Conservation (phyloP, 2,329 filamentous ascomycete genomes). For the Cladosporium velox region DNA sequence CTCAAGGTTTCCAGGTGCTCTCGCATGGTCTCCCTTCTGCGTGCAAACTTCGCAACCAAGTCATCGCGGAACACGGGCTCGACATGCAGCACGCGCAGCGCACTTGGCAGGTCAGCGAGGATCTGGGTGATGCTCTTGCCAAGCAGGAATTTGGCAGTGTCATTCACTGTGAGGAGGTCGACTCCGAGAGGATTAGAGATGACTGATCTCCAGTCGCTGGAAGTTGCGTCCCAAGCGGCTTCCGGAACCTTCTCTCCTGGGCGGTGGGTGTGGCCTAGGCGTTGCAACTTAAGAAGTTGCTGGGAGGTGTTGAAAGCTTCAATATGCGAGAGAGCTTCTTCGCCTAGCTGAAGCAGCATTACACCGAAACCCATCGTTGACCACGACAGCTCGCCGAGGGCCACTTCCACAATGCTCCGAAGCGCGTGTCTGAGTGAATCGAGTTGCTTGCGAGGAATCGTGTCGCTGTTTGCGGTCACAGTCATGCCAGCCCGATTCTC, state of each 20-base stretch:
- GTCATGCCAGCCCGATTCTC: neutral
- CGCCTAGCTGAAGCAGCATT: neutral
- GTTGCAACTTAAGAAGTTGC: neutral
- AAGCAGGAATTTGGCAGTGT: conserved; percentile 24
- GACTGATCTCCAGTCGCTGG: neutral
- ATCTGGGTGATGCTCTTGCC: conserved; percentile 23
- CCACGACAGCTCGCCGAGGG: neutral
- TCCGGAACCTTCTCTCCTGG: neutral
- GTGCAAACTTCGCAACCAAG: conserved; percentile 21
- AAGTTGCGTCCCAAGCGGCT: conserved; percentile 3
- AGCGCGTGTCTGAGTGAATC: neutral
- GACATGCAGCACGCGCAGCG: conserved; percentile 24
- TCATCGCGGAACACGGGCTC: conserved; percentile 26
- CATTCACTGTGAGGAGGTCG: conserved; percentile 21
- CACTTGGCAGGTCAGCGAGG: conserved; percentile 3
- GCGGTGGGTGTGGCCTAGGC: neutral
- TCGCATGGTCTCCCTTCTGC: conserved; percentile 13
- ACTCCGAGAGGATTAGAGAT: conserved; percentile 15
- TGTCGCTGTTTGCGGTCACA: neutral
- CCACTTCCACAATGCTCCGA: neutral
- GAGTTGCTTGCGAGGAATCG: neutral
- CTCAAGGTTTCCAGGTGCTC: neutral
- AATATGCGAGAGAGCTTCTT: neutral
- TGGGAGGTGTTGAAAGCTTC: neutral
- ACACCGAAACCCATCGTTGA: conserved; percentile 9